These are phyloP conservation scores for Jaltomata sinuosa DNA, from an alignment of 257 asterid genomes.

Conservation along the genomic window DNA sequence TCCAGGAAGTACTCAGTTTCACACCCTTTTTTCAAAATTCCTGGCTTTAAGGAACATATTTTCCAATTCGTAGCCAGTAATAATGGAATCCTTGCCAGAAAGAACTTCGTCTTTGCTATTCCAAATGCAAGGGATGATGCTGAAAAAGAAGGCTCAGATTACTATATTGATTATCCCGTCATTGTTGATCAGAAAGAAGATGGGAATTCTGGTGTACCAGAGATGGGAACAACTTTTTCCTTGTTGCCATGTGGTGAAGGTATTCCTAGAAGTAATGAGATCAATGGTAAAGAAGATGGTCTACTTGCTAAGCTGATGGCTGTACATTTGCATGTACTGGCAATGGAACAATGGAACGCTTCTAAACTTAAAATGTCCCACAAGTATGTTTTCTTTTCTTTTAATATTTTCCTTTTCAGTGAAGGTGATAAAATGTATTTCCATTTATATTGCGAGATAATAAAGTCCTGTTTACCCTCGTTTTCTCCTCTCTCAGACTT, in stretches of 20 bases:
- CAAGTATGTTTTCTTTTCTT: slow-evolving; percentile 24
- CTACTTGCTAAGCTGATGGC: slow-evolving; percentile 63
- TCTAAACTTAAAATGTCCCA: slow-evolving; percentile 48
- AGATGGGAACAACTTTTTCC: slow-evolving; percentile 13
- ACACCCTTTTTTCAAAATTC: slow-evolving; percentile 16
- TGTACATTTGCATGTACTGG: slow-evolving; percentile 54
- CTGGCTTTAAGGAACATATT: slow-evolving; percentile 14
- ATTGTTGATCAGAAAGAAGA: slow-evolving; percentile 3
- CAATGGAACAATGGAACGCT: slow-evolving; percentile 76
- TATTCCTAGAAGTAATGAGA: slow-evolving; percentile 14
- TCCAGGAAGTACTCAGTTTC: slow-evolving; percentile 19
- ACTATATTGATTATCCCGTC: slow-evolving; percentile 26
- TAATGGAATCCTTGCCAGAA: slow-evolving; percentile 11
- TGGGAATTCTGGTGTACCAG: slow-evolving; percentile 12
- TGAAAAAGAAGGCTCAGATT: slow-evolving; percentile 20
- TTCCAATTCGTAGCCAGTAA: slow-evolving; percentile 12
- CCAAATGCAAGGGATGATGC: slow-evolving; percentile 35
- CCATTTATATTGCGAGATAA: neutral
- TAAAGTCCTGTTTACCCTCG: neutral
- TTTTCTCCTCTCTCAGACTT: neutral
- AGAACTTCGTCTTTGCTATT: slow-evolving; percentile 25
- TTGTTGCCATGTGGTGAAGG: slow-evolving; percentile 18
- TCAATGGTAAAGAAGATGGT: slow-evolving; percentile 28
- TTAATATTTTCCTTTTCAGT: neutral
- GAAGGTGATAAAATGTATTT: neutral